Evolutionary conservation across 371 early-diverging fungal species (phyloP).

Genomic region (Lichtheimia ramosa): DNA sequence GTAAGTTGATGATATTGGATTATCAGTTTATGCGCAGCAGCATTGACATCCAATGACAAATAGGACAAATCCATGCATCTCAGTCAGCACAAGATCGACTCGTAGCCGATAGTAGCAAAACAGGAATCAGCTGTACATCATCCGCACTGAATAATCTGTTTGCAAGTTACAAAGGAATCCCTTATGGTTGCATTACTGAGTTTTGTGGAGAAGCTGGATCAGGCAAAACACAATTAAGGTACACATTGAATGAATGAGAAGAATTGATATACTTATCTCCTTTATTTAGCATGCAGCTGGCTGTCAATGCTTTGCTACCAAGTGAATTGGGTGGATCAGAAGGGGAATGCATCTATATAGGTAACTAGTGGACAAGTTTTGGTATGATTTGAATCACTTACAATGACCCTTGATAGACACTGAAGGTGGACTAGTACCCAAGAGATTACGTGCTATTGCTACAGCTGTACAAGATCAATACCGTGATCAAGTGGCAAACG

Average conservation of each 20-base stretch:
- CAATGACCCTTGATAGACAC: slow-evolving; percentile 44
- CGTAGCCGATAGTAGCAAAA: neutral
- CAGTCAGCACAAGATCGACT: slow-evolving; percentile 7
- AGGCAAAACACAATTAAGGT: slow-evolving; percentile 74
- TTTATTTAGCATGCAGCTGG: slow-evolving; percentile 58
- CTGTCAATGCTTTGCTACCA: slow-evolving; percentile 55
- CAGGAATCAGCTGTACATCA: slow-evolving; percentile 7
- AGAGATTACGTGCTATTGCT: slow-evolving; percentile 6
- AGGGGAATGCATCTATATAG: slow-evolving; percentile 68
- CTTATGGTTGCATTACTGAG: slow-evolving; percentile 47
- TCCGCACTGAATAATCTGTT: slow-evolving; percentile 1
- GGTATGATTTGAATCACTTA: too few relatives aligned
- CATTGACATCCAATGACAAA: neutral
- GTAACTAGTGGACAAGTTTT: slow-evolving; percentile 21
- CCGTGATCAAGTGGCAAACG: neutral
- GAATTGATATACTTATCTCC: neutral
- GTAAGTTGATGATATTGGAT: neutral
- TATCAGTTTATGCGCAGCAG: neutral
- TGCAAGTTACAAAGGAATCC: slow-evolving; percentile 8
- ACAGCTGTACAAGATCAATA: neutral
- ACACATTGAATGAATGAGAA: slow-evolving; percentile 2
- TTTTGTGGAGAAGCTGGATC: slow-evolving; percentile 66
- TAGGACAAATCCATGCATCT: slow-evolving; percentile 6
- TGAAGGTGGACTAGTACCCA: slow-evolving; percentile 58
- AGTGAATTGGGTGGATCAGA: slow-evolving; percentile 33